phyloP scores from a whole-genome alignment of 768 basidiomycete species.

The Trichaptum fuscoviolaceum region DNA sequence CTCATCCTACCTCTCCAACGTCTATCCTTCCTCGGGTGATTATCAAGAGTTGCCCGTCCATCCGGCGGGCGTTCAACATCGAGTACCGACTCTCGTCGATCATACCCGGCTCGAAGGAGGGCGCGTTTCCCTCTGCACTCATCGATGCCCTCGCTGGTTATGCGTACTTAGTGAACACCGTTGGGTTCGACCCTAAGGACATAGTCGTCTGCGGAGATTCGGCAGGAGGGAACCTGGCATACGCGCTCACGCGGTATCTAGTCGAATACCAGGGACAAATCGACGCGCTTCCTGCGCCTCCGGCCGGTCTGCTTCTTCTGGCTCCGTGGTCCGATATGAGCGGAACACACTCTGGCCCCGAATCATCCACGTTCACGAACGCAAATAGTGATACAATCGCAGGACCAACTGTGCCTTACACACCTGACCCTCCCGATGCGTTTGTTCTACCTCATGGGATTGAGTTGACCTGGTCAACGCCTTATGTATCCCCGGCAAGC shows the following conservation, averaged over 20 bases:
- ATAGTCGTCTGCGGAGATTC: constrained; percentile 50
- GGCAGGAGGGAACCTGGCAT: constrained; percentile 47
- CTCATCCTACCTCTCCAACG: constrained; percentile 22
- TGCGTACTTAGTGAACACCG: constrained; percentile 38
- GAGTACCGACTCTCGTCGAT: constrained; percentile 43
- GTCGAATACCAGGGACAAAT: constrained; percentile 12
- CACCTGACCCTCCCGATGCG: not conserved
- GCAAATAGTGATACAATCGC: constrained; percentile 10
- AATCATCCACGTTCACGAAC: constrained; percentile 12
- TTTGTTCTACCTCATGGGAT: not conserved
- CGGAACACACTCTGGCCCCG: constrained; percentile 10
- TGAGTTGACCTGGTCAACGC: not conserved
- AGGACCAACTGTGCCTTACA: not conserved
- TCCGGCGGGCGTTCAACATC: constrained; percentile 30
- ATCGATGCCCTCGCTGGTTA: constrained; percentile 49
- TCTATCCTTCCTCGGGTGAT: constrained; percentile 20
- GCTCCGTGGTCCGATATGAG: constrained; percentile 26
- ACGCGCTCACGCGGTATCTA: constrained; percentile 35
- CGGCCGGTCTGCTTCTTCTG: constrained; percentile 28
- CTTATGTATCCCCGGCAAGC: not conserved
- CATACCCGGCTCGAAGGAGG: constrained; percentile 20
- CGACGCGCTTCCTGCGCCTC: constrained; percentile 18
- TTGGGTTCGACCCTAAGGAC: constrained; percentile 36
- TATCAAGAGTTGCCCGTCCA: constrained; percentile 12
- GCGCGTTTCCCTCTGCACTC: constrained; percentile 49